Percentiles rank a stretch among this genome's conserved stretches.
These are phyloP conservation scores for Aspergillus cristatus DNA, from an alignment of 495 filamentous ascomycete species.

Conservation along the genomic window DNA sequence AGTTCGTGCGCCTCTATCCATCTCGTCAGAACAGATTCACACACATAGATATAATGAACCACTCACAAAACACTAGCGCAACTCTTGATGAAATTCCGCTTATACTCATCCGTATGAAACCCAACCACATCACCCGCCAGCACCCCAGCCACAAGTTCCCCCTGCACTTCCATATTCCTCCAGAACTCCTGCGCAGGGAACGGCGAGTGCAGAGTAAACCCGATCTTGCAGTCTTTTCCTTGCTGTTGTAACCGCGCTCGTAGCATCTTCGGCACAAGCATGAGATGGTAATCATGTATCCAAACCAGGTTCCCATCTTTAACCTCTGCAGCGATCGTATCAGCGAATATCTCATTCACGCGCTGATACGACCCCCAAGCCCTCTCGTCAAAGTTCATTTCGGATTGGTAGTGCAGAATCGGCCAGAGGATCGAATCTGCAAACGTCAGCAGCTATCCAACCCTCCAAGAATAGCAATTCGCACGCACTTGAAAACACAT, in stretches of 20 bases:
- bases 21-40: no score
- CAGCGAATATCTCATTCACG: constrained; percentile 80
- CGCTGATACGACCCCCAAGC: constrained; percentile 80
- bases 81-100: constrained; percentile 76
- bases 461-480: no score
- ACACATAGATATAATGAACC: constrained; percentile 25
- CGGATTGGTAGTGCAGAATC: constrained; percentile 90
- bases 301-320: constrained; percentile 78
- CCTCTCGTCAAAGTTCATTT: constrained; percentile 78
- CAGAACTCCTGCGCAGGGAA: constrained; percentile 92
- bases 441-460: no score
- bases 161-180: constrained; percentile 80
- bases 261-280: constrained; percentile 81
- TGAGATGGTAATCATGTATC: constrained; percentile 95
- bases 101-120: constrained; percentile 94
- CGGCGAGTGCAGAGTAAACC: constrained; percentile 90
- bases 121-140: constrained; percentile 81
- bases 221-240: constrained; percentile 71
- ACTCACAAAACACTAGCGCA: constrained; percentile 75
- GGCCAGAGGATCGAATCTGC: constrained; percentile 92
- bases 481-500: constrained; percentile 49
- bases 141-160: constrained; percentile 69
- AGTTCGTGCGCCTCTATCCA: constrained; percentile 11
- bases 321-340: constrained; percentile 60
- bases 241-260: constrained; percentile 64